Evolutionary conservation across 148 eudicot genomes (phyloP).

Genomic region (Chenopodium quinoa): DNA sequence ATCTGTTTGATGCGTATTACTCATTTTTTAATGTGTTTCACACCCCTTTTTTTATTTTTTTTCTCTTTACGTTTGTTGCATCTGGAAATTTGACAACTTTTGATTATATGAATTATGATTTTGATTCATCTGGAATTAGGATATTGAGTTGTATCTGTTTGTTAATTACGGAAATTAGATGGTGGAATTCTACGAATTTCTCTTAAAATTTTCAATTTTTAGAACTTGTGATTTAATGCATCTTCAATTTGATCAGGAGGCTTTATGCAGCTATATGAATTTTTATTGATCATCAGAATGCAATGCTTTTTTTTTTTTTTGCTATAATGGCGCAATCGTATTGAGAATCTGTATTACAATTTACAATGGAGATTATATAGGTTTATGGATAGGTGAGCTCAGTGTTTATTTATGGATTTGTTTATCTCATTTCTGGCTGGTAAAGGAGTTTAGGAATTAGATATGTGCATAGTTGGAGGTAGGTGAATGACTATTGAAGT

Average conservation of each 20-base stretch:
- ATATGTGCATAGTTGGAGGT: neutral
- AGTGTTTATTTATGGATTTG: neutral
- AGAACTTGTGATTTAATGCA: neutral
- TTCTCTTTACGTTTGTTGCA: neutral
- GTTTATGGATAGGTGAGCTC: neutral
- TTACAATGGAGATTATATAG: neutral
- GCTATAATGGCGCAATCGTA: too few relatives aligned
- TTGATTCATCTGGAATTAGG: too few relatives aligned
- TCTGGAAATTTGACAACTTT: neutral
- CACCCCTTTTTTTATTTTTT: neutral
- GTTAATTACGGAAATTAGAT: neutral
- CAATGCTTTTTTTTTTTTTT: too few relatives aligned
- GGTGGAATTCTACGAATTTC: neutral
- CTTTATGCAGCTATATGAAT: neutral
- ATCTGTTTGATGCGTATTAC: conserved; percentile 17
- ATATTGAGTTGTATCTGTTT: neutral
- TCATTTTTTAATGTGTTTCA: neutral
- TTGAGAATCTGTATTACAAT: too few relatives aligned
- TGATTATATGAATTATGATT: neutral
- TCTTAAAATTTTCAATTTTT: neutral
- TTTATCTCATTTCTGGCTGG: neutral
- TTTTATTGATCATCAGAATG: neutral
- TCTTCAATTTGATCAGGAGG: too few relatives aligned
- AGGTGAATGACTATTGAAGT: neutral
- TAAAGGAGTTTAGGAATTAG: neutral